These are phyloP conservation scores for Rosa hybrid DNA, from an alignment of 331 rosid genomes.

Conservation along the genomic window DNA sequence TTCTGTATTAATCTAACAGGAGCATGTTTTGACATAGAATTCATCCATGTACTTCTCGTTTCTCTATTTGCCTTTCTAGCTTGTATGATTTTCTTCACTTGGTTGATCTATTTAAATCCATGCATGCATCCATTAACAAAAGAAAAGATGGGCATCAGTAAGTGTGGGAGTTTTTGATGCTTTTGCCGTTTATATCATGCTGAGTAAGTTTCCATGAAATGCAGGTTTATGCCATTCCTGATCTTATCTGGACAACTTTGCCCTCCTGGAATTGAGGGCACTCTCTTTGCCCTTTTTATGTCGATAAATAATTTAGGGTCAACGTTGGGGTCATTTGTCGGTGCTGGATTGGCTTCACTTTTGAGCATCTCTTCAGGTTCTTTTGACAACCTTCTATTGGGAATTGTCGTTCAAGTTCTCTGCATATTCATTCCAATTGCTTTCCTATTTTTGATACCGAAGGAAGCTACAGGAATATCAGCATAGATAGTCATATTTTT, in stretches of 20 bases:
- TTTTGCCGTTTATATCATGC: not conserved
- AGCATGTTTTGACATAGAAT: not conserved
- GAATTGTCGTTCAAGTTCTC: conserved; percentile 57
- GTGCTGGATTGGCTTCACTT: conserved; percentile 72
- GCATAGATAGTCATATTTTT: conserved; percentile 37
- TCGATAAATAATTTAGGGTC: conserved; percentile 80
- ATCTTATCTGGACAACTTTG: conserved; percentile 82
- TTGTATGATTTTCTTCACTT: not conserved
- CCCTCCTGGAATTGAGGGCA: conserved; percentile 93
- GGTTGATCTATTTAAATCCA: not conserved
- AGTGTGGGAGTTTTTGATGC: not conserved
- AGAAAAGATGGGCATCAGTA: not conserved
- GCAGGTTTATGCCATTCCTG: conserved; percentile 91
- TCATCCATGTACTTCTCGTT: not conserved
- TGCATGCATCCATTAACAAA: not conserved
- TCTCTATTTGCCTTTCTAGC: not conserved
- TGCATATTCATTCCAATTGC: conserved; percentile 70
- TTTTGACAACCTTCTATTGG: conserved; percentile 68
- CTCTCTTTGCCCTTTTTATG: conserved; percentile 87
- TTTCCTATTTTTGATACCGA: conserved; percentile 78
- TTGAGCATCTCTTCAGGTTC: conserved; percentile 75
- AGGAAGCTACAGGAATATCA: conserved; percentile 75
- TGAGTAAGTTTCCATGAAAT: conserved; percentile 5
- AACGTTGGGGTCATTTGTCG: conserved; percentile 65
- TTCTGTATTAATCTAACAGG: not conserved